phyloP scores from a whole-genome alignment of 2,329 filamentous ascomycete species.

The Cadophora sp. region DNA sequence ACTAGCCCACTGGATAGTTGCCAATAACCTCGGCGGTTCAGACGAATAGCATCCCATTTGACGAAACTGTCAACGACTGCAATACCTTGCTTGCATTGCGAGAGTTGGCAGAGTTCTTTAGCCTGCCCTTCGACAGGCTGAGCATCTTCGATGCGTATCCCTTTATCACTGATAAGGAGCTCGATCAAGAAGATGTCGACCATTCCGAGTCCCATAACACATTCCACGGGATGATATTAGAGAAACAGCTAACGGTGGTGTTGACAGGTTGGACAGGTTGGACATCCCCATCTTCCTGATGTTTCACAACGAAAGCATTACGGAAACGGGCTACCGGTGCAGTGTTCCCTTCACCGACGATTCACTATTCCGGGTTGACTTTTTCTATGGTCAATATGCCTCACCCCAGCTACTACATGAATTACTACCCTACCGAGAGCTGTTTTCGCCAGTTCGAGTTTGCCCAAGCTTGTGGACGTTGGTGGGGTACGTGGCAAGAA shows the following conservation, averaged over 20 bases:
- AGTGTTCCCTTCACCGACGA: constrained; percentile 5
- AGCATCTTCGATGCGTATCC: constrained; percentile 13
- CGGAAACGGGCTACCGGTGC: constrained; percentile 2
- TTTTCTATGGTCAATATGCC: constrained; percentile 19
- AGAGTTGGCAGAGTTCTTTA: constrained; percentile 3
- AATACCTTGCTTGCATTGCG: constrained; percentile 10
- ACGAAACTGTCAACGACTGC: background rate
- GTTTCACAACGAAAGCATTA: constrained; percentile 1
- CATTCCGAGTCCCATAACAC: constrained; percentile 1
- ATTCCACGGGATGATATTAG: constrained; percentile 10
- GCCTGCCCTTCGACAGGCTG: constrained; percentile 1
- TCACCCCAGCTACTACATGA: constrained; percentile 20
- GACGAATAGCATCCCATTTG: background rate
- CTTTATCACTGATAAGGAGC: background rate
- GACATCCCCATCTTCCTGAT: background rate
- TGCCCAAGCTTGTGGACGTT: constrained; percentile 17
- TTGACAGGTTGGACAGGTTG: constrained; percentile 2
- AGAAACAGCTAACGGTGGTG: constrained; percentile 1
- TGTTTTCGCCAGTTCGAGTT: constrained; percentile 17
- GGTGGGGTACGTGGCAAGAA: constrained; percentile 16
- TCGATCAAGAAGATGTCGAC: constrained; percentile 10
- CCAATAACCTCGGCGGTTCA: background rate
- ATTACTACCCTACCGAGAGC: constrained; percentile 15
- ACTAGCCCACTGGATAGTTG: constrained; percentile 6
- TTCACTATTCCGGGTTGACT: constrained; percentile 4